Base-by-base conservation (phyloP, 2,329 filamentous ascomycete species). In the Ascochyta lentis region DNA sequence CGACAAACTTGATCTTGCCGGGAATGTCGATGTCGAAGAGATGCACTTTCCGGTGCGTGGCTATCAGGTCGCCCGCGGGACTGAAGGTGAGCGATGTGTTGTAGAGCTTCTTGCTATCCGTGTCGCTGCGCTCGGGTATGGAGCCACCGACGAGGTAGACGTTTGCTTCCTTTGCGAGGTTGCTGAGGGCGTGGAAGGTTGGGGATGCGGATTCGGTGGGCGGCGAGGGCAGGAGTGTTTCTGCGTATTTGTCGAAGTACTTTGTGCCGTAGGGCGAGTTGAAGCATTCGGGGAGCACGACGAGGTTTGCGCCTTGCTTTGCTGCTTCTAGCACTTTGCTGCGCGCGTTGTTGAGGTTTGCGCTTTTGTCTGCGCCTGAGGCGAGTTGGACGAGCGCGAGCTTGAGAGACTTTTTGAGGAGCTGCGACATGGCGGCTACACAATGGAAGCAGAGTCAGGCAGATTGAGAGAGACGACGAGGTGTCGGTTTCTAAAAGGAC, bases 11-110 rank as follows among this genome's bases (percentile, higher is more conserved):
- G 75, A 99, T 96, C 79, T 93, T 93, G 59, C 92, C 94, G 0
- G 95, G 95, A 61, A 99, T 98, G 75, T 96, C 89, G 68, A 99
- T 99, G 78, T 98, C 95, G 77, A 99, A 99, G 39, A 99, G 84
- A 77, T 99, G 95, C 39, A 95, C 88, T 80, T 99, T 99, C 67
- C 95, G 86, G 76, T 98, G 93, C 2, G 88, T 91, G 6, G 87
- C 91, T n/a, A 99, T 82, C 44, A 97, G 81, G n/a, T 83, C 75
- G 4, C 95, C 95, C 9, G 83, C 79, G 0, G 92, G 93, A 0
- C 83, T 85, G 77, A 99, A 99, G 7, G 89, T 86, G 42, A 99
- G 81, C 26, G 86, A 89, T 3, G 95, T 98, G 79, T 99, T 99
- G 83, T 95, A 96, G 78, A 93, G 90, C 64, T 85, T 86, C 65